A percentile compares a stretch with the other conserved stretches of the same genome.
Conservation (phyloP, 257 asterid genomes). For the Verbascum thapsus region DNA sequence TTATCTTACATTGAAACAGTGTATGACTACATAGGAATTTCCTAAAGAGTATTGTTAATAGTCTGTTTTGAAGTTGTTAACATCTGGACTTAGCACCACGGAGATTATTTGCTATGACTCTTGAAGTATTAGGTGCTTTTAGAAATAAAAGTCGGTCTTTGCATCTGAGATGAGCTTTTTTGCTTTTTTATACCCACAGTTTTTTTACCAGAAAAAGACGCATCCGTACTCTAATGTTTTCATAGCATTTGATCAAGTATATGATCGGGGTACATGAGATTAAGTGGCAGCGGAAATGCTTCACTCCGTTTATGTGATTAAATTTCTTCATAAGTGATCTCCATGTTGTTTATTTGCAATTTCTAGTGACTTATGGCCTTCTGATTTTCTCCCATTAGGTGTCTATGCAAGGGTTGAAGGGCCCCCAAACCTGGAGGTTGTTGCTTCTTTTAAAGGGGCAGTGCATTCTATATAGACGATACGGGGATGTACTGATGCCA, state of each 20-base stretch:
- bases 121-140: not conserved
- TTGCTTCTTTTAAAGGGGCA: constrained; percentile 90
- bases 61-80: constrained; percentile 1
- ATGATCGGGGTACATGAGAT: constrained; percentile 6
- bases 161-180: constrained; percentile 10
- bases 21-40: not conserved
- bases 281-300: constrained; percentile 19
- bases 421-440: constrained; percentile 96
- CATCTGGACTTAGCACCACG: not conserved
- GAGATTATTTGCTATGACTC: not conserved
- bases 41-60: constrained; percentile 12
- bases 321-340: constrained; percentile 16
- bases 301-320: constrained; percentile 6
- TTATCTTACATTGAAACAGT: constrained; percentile 1
- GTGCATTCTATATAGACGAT: constrained; percentile 88
- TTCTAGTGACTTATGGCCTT: constrained; percentile 19
- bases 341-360: constrained; percentile 18
- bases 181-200: no score
- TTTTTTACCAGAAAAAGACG: constrained; percentile 8
- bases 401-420: constrained; percentile 97
- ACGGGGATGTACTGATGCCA: constrained; percentile 83
- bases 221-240: not conserved
- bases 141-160: not conserved
- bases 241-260: constrained; percentile 13
- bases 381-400: constrained; percentile 50